Conservation (phyloP, 495 filamentous ascomycete genomes). For the Talaromyces wortmannii region DNA sequence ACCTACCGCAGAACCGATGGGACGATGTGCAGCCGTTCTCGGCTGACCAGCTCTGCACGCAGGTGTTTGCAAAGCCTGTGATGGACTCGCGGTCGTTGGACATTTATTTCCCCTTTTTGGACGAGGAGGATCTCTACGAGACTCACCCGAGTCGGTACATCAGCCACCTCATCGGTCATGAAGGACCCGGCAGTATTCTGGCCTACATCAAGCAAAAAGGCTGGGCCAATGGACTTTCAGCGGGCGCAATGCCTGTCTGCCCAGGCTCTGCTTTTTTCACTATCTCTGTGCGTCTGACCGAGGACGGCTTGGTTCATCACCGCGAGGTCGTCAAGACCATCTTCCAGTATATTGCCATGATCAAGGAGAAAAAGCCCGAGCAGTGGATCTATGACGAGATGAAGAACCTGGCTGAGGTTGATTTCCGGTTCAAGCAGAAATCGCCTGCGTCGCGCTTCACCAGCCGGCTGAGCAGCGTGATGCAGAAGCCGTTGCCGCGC, state of each 20-base stretch:
- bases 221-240: slow-evolving; percentile 84
- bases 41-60: slow-evolving; percentile 61
- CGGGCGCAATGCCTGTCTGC: slow-evolving; percentile 69
- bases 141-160: slow-evolving; percentile 85
- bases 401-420: slow-evolving; percentile 80
- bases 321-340: slow-evolving; percentile 79
- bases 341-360: slow-evolving; percentile 90
- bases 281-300: slow-evolving; percentile 72
- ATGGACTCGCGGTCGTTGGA: slow-evolving; percentile 86
- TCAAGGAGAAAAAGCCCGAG: slow-evolving; percentile 73
- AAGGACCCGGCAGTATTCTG: slow-evolving; percentile 94
- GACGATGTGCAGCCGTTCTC: slow-evolving; percentile 63
- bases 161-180: slow-evolving; percentile 90
- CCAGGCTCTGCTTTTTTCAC: slow-evolving; percentile 83
- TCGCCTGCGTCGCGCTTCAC: slow-evolving; percentile 82
- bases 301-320: slow-evolving; percentile 80
- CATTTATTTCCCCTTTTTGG: slow-evolving; percentile 81
- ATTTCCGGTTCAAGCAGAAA: slow-evolving; percentile 94
- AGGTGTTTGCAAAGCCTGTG: slow-evolving; percentile 92
- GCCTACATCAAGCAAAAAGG: slow-evolving; percentile 92
- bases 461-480: slow-evolving; percentile 68
- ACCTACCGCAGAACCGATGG: slow-evolving; percentile 77
- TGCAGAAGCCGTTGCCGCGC: slow-evolving; percentile 84
- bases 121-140: slow-evolving; percentile 79
- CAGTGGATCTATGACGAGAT: slow-evolving; percentile 92